These are phyloP conservation scores for Coemansia sp. DNA, from an alignment of 192 early-diverging fungal genomes.

Conservation along the genomic window DNA sequence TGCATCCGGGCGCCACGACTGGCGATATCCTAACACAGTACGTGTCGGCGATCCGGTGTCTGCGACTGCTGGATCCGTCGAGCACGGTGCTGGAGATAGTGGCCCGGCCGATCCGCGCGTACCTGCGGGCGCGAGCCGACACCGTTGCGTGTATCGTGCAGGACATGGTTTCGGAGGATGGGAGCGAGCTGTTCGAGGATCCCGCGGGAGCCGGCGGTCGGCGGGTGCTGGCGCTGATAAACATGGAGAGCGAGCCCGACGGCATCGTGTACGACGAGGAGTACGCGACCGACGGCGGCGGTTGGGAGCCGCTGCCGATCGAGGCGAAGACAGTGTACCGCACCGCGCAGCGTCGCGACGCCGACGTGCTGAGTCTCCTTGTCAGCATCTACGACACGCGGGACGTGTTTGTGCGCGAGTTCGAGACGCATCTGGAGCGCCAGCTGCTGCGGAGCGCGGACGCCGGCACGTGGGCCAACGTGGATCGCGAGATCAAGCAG, in stretches of 20 bases:
- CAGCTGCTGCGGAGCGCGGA: slow-evolving; percentile 42
- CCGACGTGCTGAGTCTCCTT: slow-evolving; percentile 69
- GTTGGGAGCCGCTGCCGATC: slow-evolving; percentile 65
- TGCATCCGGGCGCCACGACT: slow-evolving; percentile 75
- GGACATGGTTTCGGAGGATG: slow-evolving; percentile 64
- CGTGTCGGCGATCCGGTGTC: slow-evolving; percentile 67
- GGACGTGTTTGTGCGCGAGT: slow-evolving; percentile 71
- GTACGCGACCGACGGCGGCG: slow-evolving; percentile 32
- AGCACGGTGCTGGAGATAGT: slow-evolving; percentile 66
- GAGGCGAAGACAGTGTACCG: slow-evolving; percentile 51
- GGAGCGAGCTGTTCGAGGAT: slow-evolving; percentile 57
- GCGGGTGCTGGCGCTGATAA: neutral
- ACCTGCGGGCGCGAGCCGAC: slow-evolving; percentile 64
- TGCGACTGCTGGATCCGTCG: slow-evolving; percentile 69
- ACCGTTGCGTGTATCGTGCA: slow-evolving; percentile 68
- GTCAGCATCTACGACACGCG: slow-evolving; percentile 70
- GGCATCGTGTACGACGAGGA: slow-evolving; percentile 59
- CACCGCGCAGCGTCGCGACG: slow-evolving; percentile 35
- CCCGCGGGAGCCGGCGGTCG: slow-evolving; percentile 11
- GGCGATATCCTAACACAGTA: slow-evolving; percentile 69
- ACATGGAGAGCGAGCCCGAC: slow-evolving; percentile 23
- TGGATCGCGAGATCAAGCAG: slow-evolving; percentile 63
- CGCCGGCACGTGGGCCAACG: slow-evolving; percentile 48
- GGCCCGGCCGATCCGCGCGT: slow-evolving; percentile 59
- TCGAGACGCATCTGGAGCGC: slow-evolving; percentile 60